These are phyloP conservation scores for Nicotiana paniculata DNA, from an alignment of 257 asterid species.

Conservation along the genomic window DNA sequence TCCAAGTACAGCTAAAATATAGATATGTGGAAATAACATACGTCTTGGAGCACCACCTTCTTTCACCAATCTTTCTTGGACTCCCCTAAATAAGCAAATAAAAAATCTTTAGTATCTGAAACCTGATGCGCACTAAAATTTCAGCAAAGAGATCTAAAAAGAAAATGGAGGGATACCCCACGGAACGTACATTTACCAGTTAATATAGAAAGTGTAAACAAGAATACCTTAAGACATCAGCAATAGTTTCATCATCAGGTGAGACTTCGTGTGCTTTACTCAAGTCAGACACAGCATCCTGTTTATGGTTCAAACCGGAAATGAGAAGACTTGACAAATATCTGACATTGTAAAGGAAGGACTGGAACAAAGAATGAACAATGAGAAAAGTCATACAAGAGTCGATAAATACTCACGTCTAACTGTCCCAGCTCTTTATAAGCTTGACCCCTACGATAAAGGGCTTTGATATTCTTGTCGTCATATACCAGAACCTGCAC, in stretches of 20 bases:
- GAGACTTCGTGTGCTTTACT: slow-evolving; percentile 74
- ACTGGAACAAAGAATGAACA: slow-evolving; percentile 6
- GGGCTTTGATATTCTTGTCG: slow-evolving; percentile 71
- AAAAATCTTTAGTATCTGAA: neutral
- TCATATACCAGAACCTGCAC: slow-evolving; percentile 73
- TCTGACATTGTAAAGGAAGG: neutral
- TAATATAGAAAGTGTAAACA: neutral
- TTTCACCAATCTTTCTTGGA: slow-evolving; percentile 47
- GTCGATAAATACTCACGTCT: slow-evolving; percentile 43
- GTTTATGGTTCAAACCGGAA: slow-evolving; percentile 13
- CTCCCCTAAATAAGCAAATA: slow-evolving; percentile 46
- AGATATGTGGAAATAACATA: slow-evolving; percentile 15
- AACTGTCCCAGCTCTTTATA: slow-evolving; percentile 62
- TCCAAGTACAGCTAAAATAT: neutral
- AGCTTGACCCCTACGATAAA: slow-evolving; percentile 94
- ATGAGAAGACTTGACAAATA: slow-evolving; percentile 5
- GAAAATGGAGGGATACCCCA: neutral
- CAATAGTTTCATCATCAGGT: slow-evolving; percentile 89
- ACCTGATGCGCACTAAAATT: neutral
- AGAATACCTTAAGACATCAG: slow-evolving; percentile 70
- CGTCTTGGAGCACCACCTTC: slow-evolving; percentile 70
- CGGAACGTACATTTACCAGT: neutral
- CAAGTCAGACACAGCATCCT: slow-evolving; percentile 91
- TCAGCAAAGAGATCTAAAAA: neutral
- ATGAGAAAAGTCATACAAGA: slow-evolving; percentile 13